Evolutionary conservation across 345 rosid genomes (phyloP).

Genomic region (Psidium guajava): DNA sequence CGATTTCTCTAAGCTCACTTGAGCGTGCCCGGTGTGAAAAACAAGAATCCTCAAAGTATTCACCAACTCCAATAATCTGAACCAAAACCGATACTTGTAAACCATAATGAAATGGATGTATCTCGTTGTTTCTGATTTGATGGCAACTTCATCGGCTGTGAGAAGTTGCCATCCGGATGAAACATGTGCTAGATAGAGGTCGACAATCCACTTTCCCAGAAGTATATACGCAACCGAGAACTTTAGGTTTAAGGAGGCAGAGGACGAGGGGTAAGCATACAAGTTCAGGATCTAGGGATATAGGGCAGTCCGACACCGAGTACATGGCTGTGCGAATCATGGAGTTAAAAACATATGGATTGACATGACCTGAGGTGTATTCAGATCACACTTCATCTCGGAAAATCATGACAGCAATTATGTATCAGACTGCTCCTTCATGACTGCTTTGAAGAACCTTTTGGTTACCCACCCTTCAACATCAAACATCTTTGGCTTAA

Average conservation of each 20-base stretch:
- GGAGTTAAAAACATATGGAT: background rate
- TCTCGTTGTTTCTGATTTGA: background rate
- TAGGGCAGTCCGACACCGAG: rapidly evolving
- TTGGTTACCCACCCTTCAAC: background rate
- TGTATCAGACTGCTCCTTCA: background rate
- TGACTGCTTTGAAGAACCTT: background rate
- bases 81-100: background rate
- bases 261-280: too few relatives aligned
- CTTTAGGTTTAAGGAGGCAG: background rate
- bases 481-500: background rate
- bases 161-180: background rate
- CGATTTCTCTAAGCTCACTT: too few relatives aligned
- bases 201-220: background rate
- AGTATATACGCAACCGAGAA: background rate
- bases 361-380: background rate
- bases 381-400: background rate
- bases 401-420: background rate
- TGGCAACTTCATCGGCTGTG: background rate
- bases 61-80: too few relatives aligned
- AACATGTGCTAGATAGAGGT: background rate
- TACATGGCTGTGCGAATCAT: background rate
- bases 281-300: background rate
- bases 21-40: too few relatives aligned
- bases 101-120: background rate
- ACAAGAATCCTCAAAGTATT: too few relatives aligned